These are phyloP conservation scores for Hypsizygus ulmarius DNA, from an alignment of 1,284 basidiomycete species.

Conservation along the genomic window DNA sequence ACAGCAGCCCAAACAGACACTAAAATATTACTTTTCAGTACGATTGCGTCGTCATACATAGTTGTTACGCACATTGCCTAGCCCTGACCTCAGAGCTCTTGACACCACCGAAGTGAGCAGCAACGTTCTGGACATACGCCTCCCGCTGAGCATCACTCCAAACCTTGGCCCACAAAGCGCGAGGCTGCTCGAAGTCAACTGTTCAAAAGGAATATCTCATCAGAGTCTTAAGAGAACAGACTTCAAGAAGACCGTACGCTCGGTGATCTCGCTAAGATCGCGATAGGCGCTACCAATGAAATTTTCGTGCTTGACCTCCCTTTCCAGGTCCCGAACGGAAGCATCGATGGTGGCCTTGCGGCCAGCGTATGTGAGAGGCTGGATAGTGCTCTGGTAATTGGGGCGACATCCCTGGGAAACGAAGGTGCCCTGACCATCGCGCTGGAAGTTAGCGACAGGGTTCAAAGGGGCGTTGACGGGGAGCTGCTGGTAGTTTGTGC, in stretches of 20 bases:
- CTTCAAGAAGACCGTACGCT: slow-evolving; percentile 50
- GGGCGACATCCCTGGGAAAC: slow-evolving; percentile 80
- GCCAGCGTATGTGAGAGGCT: slow-evolving; percentile 52
- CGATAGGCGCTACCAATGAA: slow-evolving; percentile 73
- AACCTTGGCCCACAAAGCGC: slow-evolving; percentile 76
- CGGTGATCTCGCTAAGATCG: slow-evolving; percentile 77
- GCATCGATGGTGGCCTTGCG: slow-evolving; percentile 40
- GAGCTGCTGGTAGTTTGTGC: slow-evolving; percentile 84
- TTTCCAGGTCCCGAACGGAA: slow-evolving; percentile 36
- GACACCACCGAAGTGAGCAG: slow-evolving; percentile 68
- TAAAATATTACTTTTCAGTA: slow-evolving; percentile 26
- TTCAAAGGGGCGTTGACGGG: slow-evolving; percentile 83
- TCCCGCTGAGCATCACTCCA: slow-evolving; percentile 67
- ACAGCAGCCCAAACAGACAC: slow-evolving; percentile 82
- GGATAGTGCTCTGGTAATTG: slow-evolving; percentile 81
- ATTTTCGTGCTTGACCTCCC: slow-evolving; percentile 61
- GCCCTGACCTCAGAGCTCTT: slow-evolving; percentile 66
- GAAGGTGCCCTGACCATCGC: slow-evolving; percentile 68
- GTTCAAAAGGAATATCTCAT: slow-evolving; percentile 10
- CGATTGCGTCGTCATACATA: not conserved
- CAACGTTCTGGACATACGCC: slow-evolving; percentile 76
- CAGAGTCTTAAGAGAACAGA: not conserved
- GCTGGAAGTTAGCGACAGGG: slow-evolving; percentile 85
- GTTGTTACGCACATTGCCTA: slow-evolving; percentile 57
- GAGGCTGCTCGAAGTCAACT: slow-evolving; percentile 92